phyloP scores from a whole-genome alignment of 306 rosid species.

The Sechiopsis laciniata region DNA sequence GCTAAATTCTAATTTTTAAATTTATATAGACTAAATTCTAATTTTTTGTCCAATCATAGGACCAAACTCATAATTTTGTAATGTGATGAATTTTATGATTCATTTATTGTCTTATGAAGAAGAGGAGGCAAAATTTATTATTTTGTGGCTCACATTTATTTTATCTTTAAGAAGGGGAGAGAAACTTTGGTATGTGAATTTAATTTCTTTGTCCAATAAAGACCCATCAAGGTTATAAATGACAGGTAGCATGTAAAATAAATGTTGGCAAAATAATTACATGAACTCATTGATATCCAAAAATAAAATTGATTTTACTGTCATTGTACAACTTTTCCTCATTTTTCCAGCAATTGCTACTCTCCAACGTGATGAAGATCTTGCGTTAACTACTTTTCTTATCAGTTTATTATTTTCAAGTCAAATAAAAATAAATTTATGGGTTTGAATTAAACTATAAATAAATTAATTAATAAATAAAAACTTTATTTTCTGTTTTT shows the following conservation, averaged over 20 bases:
- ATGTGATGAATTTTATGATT: no score
- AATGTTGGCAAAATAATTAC: constrained; percentile 1
- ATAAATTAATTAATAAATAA: no score
- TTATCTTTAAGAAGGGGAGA: not conserved
- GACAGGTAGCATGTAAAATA: not conserved
- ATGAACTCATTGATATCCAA: not conserved
- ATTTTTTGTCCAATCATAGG: no score
- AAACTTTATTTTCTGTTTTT: no score
- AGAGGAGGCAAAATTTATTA: not conserved
- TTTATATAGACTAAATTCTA: no score
- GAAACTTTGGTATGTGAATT: constrained; percentile 15
- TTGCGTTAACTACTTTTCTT: not conserved
- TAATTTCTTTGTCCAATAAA: not conserved
- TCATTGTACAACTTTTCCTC: not conserved
- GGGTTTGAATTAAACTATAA: not conserved
- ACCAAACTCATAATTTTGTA: no score
- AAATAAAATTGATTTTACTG: no score
- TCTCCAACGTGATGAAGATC: not conserved
- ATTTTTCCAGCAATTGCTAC: not conserved
- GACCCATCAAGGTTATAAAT: constrained; percentile 19
- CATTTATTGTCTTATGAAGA: not conserved
- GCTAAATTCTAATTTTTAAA: no score
- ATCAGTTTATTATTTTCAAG: not conserved
- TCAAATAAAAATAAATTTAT: not conserved
- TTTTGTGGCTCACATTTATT: constrained; percentile 11